Evolutionary conservation across 768 basidiomycete species (phyloP), one percentile per base, ranked within the genome.

Genomic region (Termitomyces bulborhizus): DNA sequence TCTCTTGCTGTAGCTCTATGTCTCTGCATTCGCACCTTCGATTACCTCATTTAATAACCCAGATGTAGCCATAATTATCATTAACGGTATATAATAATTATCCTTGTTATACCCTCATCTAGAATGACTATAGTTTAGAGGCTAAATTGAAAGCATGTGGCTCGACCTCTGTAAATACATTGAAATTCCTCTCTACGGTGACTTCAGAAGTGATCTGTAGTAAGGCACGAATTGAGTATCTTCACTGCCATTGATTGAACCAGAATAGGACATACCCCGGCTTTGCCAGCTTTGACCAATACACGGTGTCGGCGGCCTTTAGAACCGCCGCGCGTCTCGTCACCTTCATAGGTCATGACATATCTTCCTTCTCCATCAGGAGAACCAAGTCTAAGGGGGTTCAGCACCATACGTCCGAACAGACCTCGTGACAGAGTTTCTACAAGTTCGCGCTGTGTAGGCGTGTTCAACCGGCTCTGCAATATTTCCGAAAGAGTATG

Each of bases 281-380:
- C 75, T 61, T 76, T 73, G 9, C 70, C 71, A 46, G 78, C 65
- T 63, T 69, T 77, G 31, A 84, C 72, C 18, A 76, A 53, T 7
- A 76, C 78, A 16, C 88, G 78, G 71, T 90, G 88, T 18, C 80
- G 67, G 18, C 82, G 71, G 6, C 86, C 86, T 46, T 72, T 68
- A 1, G 77, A 68, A 6, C 86, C 86, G 4, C 84, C 86, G 21
- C 82, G 73, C 16, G 76, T 73, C 69, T 88, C 85, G 63, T 90
- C 88, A 13, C 85, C 86, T 67, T 88, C 84, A 54, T 85, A 88
- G 0, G 82, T 79, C 44, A 88, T 67, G 36, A 81, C 70, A 6
- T 69, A 69, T 36, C 73, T 67, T 5, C 82, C 83, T 34, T 75
- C 66, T n/a, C 63, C 66, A 40, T 77, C 76, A 27, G 70, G 67